Evolutionary conservation across 2,329 filamentous ascomycete genomes (phyloP), one percentile per base, ranked within the genome.

Genomic region (Fusarium sp.): DNA sequence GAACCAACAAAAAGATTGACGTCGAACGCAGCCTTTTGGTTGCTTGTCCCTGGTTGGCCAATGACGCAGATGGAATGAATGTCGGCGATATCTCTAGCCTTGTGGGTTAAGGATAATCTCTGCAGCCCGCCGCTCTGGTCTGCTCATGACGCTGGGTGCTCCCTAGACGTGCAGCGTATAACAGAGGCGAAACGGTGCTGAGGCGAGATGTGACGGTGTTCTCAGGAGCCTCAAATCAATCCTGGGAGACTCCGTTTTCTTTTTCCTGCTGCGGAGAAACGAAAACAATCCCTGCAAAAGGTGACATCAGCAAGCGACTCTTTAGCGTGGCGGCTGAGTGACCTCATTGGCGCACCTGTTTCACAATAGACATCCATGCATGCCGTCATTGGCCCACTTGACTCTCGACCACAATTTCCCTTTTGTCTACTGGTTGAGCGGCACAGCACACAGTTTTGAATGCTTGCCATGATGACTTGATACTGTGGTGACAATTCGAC

Each of bases 351-450:
- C 69, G 70, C 64, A 45, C 35, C 53, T 32, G 30, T 42, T 40
- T 46, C 41, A 26, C n/a, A 35, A 12, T 6, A 33, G 59, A 62
- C 52, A 27, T 30, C 53, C 45, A 53, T 46, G 41, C 26, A 74
- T 75, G 71, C 73, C 74, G 74, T 76, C 74, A 72, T 70, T 72
- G 70, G 69, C 69, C 70, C 70, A 72, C 70, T 56, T 50, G 46
- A 40, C 26, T 40, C 20, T 45, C 41, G 55, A 67, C 48, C 40
- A 53, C 56, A 17, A 38, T 49, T 66, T 63, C 38, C 64, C 23
- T 35, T 62, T 63, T 40, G 33, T 45, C n/a, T 38, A 63, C 64
- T 67, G 49, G 64, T 60, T 68, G 38, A 68, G 57, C 38, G 64
- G 65, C 65, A 57, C 40, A 68, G 49, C 45, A 64, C 52, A 56